phyloP scores from a whole-genome alignment of 176 grass and related monocot species.

The Raddia distichophylla region DNA sequence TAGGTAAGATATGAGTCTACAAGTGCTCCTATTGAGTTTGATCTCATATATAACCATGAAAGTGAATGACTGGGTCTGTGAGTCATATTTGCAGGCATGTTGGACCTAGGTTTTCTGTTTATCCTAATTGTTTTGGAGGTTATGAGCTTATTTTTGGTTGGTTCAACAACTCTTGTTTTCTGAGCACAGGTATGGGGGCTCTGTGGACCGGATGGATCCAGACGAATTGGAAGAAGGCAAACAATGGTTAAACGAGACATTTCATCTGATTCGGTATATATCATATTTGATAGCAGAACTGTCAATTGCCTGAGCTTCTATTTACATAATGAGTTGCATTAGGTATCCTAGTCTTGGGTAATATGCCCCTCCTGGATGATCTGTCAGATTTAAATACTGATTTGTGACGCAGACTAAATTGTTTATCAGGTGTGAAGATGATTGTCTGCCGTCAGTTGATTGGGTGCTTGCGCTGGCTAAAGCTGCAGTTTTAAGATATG shows the following conservation, averaged over 20 bases:
- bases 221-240: conserved; percentile 81
- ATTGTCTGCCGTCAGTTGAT: conserved; percentile 72
- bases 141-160: neutral
- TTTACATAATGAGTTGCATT: conserved; percentile 7
- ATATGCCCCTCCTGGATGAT: neutral
- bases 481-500: conserved; percentile 84
- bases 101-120: neutral
- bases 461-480: conserved; percentile 94
- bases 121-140: conserved; percentile 6
- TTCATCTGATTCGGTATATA: conserved; percentile 87
- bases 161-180: conserved; percentile 36
- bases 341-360: neutral
- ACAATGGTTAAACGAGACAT: conserved; percentile 80
- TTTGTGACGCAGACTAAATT: conserved; percentile 15
- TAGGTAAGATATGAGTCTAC: conserved; percentile 54
- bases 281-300: conserved; percentile 6
- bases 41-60: conserved; percentile 20
- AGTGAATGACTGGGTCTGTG: conserved; percentile 14
- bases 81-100: neutral
- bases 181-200: conserved; percentile 62
- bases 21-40: conserved; percentile 5
- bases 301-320: conserved; percentile 28
- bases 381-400: neutral
- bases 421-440: conserved; percentile 79
- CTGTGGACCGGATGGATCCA: conserved; percentile 59